Evolutionary conservation across 441 rosid species (phyloP), one percentile per base, ranked within the genome.

Genomic region (Kokia cookei): DNA sequence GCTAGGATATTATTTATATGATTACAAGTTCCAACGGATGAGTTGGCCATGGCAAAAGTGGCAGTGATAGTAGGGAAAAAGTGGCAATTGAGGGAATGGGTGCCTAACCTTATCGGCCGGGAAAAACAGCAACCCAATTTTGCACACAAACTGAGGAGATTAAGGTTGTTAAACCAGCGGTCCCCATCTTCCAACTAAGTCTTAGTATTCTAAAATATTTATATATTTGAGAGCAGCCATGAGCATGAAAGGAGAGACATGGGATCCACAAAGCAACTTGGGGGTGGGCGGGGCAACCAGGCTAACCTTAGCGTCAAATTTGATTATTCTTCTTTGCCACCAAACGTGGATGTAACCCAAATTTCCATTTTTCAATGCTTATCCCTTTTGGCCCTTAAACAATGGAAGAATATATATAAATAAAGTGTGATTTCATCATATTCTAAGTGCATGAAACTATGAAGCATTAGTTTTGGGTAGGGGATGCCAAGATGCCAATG

Each of bases 81-180:
- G 24, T 27, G 17, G 11, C 43, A 54, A 54, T 11, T 35, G 32
- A 54, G 32, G 51, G 35, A 37, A 70, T 29, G 75, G 67, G 14
- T 5, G 58, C 27, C 42, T 29, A 65, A 69, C 35, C 53, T 75
- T 59, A 35, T 68, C 40, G 77, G 37, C 37, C 37, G 7, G 37
- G 37, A 17, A 19, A 17, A 37, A 29, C 6, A 32, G 66, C 74
- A 75, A 68, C 29, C 50, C 55, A 58, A 54, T 5, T 60, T 22
- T 15, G 50, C 69, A 60, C 69, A 37, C 43, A 45, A n/a, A 66
- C 57, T 74, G 40, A 66, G 72, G 77, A 74, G 71, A 47, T 66
- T 35, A 47, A 26, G 35, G 48, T 60, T 7, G 59, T 32, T 32
- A 32, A 32, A 32, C 37, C 37, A 55, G 66, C 54, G 50, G 62